phyloP scores from a whole-genome alignment of 1,284 basidiomycete species.

The Moesziomyces aphidis region DNA sequence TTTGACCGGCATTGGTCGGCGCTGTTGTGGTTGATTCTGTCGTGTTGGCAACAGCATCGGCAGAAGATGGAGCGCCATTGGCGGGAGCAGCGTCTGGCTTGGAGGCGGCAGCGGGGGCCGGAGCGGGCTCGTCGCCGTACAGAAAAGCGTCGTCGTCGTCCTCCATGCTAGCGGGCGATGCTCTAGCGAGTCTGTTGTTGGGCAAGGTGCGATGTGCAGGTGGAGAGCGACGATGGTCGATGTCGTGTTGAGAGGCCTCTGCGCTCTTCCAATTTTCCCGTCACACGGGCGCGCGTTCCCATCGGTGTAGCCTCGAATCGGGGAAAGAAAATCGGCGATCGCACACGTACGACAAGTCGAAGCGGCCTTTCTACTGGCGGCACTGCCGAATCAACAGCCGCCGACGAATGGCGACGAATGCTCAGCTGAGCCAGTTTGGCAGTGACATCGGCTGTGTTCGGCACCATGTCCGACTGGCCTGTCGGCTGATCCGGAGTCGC shows the following conservation, averaged over 20 bases:
- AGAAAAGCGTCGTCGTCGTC: constrained; percentile 60
- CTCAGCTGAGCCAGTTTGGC: no score
- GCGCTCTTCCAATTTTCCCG: not conserved
- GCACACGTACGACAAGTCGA: not conserved
- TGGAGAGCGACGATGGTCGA: no score
- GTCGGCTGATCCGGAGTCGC: no score
- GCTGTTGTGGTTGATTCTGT: not conserved
- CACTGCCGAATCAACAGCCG: no score
- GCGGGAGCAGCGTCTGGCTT: constrained; percentile 5
- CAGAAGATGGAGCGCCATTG: constrained; percentile 5
- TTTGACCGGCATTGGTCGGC: not conserved
- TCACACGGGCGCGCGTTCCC: not conserved
- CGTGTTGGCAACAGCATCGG: no score
- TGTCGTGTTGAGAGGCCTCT: no score
- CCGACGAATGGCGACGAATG: no score
- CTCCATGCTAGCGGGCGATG: constrained; percentile 25
- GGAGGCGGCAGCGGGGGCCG: constrained; percentile 7
- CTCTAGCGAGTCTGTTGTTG: not conserved
- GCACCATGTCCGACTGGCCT: no score
- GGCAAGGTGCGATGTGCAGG: not conserved
- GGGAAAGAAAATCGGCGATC: not conserved
- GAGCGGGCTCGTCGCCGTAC: constrained; percentile 49
- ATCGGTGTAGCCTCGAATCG: not conserved
- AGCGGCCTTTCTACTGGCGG: no score
- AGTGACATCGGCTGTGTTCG: no score